Conservation (phyloP, 2,329 filamentous ascomycete genomes). For the Penicillium vulpinum region DNA sequence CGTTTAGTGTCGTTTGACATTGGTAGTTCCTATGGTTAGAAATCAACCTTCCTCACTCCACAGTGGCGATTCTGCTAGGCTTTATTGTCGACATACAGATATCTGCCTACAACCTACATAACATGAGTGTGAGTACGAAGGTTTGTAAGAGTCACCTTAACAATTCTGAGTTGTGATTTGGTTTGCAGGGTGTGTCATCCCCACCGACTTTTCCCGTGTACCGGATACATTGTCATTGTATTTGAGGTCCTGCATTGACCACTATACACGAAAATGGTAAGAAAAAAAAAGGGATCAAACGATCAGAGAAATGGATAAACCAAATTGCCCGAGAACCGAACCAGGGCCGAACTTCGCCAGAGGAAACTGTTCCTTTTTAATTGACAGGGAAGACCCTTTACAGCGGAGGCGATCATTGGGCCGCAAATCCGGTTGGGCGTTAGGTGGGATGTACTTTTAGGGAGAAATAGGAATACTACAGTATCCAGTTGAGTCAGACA, state of each 20-base stretch:
- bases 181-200: conserved; percentile 13
- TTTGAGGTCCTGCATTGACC: background rate
- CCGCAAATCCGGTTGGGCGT: conserved; percentile 24
- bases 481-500: background rate
- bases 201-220: conserved; percentile 24
- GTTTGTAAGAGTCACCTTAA: background rate
- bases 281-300: background rate
- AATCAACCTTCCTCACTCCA: conserved; percentile 2
- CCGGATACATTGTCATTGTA: conserved; percentile 23
- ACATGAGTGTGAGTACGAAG: background rate
- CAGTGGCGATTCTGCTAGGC: conserved; percentile 11
- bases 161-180: background rate
- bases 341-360: background rate
- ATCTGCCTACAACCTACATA: background rate
- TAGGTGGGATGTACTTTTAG: conserved; percentile 1
- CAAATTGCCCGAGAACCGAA: background rate
- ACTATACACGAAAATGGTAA: background rate
- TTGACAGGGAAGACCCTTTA: conserved; percentile 7
- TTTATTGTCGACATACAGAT: background rate
- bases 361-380: background rate
- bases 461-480: conserved; percentile 9
- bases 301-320: background rate
- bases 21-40: background rate
- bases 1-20: conserved; percentile 12
- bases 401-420: conserved; percentile 25